These are phyloP conservation scores for Tetrahymena borealis DNA, from an alignment of 73 alveolate species.

Conservation along the genomic window DNA sequence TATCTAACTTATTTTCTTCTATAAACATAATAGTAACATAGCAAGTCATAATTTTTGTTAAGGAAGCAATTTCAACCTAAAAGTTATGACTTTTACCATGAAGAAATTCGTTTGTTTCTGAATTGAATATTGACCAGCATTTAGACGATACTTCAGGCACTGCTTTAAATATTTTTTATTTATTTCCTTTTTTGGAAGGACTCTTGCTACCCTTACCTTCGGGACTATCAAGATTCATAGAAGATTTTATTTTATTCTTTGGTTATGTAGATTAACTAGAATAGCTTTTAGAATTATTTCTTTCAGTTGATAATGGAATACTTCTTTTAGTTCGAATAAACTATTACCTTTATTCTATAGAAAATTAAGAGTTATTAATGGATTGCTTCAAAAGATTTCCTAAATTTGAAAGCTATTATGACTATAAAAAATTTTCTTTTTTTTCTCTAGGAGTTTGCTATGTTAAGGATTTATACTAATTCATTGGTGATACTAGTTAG, in stretches of 20 bases:
- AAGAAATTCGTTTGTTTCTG: neutral
- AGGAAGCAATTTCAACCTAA: conserved; percentile 19
- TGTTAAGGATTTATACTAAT: too few relatives aligned
- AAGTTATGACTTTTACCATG: neutral
- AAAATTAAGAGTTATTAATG: neutral
- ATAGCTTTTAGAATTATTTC: neutral
- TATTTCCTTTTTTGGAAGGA: neutral
- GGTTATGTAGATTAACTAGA: neutral
- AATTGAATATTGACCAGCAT: neutral
- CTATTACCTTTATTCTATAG: neutral
- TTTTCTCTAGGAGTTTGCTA: neutral
- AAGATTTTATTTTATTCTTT: neutral
- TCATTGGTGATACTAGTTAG: neutral
- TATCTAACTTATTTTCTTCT: conserved; percentile 17
- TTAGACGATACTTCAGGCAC: neutral
- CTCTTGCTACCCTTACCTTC: neutral
- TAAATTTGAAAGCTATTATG: neutral
- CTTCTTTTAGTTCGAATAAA: neutral
- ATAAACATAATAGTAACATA: conserved; percentile 16
- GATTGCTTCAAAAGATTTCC: neutral
- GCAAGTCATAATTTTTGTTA: conserved; percentile 42
- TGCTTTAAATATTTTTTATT: neutral
- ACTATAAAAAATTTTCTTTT: neutral
- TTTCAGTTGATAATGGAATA: neutral
- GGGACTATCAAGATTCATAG: neutral